These are phyloP conservation scores for Pilobolus umbonatus DNA, from an alignment of 192 early-diverging fungal genomes.

Conservation along the genomic window DNA sequence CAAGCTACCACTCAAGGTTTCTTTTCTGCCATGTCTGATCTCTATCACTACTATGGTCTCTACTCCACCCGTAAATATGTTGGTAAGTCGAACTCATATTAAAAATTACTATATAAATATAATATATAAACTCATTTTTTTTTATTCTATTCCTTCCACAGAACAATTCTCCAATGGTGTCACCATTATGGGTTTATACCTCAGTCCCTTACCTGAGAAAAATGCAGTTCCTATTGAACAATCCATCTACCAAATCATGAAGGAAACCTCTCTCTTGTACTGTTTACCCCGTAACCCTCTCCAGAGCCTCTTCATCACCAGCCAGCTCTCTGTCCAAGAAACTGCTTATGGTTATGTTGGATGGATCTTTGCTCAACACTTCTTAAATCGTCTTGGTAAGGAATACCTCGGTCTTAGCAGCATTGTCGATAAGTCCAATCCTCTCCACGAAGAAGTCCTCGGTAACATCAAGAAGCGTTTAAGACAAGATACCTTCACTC, in stretches of 20 bases:
- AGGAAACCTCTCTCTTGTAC: conserved; percentile 94
- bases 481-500: conserved; percentile 95
- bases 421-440: conserved; percentile 77
- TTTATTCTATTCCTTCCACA: conserved; percentile 6
- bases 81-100: conserved; percentile 41
- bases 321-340: conserved; percentile 92
- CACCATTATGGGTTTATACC: conserved; percentile 89
- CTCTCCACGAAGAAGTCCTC: conserved; percentile 87
- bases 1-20: conserved; percentile 89
- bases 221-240: conserved; percentile 81
- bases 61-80: conserved; percentile 97
- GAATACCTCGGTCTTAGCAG: conserved; percentile 84
- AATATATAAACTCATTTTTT: neutral
- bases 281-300: conserved; percentile 93
- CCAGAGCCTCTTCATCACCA: conserved; percentile 90
- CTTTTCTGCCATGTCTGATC: conserved; percentile 91
- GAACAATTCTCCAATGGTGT: conserved; percentile 99
- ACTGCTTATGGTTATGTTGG: conserved; percentile 92
- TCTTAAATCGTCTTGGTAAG: conserved; percentile 94
- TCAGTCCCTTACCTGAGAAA: conserved; percentile 78
- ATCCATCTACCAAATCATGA: conserved; percentile 89
- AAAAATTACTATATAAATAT: conserved; percentile 1
- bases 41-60: conserved; percentile 97
- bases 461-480: conserved; percentile 97
- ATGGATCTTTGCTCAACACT: conserved; percentile 99